Evolutionary conservation across 345 rosid species (phyloP).

Genomic region (Xanthoceras sorbifolium): DNA sequence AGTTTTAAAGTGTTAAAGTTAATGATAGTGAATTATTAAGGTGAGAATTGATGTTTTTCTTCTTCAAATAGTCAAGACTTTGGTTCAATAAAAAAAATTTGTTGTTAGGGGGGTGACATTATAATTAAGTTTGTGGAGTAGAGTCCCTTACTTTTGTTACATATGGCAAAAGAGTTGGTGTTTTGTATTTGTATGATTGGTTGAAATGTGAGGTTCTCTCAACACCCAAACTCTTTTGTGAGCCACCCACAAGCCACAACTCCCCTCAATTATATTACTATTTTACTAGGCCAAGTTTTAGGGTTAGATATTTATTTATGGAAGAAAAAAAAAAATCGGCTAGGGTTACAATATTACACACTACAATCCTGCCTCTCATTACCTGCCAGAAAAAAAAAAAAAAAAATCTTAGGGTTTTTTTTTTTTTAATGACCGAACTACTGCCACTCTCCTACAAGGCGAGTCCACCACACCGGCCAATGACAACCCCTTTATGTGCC

Average conservation of each 20-base stretch:
- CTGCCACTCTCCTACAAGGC: neutral
- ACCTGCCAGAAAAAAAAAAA: neutral
- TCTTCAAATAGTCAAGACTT: neutral
- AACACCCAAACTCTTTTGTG: neutral
- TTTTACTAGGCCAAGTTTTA: constrained; percentile 15
- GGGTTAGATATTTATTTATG: constrained; percentile 6
- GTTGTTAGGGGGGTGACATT: neutral
- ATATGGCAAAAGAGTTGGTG: neutral
- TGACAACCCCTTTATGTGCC: constrained; percentile 27
- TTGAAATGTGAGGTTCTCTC: neutral
- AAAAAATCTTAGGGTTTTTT: constrained; percentile 45
- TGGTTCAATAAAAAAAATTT: neutral
- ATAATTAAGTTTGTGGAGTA: neutral
- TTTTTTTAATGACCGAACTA: neutral
- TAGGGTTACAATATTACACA: constrained; percentile 34
- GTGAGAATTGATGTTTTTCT: neutral
- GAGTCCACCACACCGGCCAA: constrained; percentile 26
- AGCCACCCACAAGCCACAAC: neutral
- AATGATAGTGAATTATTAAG: neutral
- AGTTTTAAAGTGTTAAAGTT: neutral
- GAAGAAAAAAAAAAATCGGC: neutral
- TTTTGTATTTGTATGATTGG: constrained; percentile 15
- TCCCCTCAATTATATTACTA: constrained; percentile 5
- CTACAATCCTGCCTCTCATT: constrained; percentile 13
- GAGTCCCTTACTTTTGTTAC: neutral